Percentiles rank a stretch among this genome's conserved stretches.
phyloP scores from a whole-genome alignment of 768 basidiomycete genomes.

The Pluteus cervinus region DNA sequence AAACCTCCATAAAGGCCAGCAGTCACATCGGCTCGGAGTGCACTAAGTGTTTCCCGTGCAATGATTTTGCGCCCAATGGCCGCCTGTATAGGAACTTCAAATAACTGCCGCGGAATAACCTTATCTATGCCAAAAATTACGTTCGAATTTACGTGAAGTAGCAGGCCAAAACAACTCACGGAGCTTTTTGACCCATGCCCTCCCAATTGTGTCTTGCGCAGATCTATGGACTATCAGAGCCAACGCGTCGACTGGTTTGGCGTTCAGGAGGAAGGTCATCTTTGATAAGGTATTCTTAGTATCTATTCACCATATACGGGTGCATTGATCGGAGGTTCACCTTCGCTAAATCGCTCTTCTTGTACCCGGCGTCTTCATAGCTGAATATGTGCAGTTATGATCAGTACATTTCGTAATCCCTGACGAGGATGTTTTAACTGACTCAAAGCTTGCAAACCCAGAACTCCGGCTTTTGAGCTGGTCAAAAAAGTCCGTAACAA shows the following conservation, averaged over 20 bases:
- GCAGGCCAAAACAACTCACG: slow-evolving; percentile 42
- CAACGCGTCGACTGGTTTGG: slow-evolving; percentile 87
- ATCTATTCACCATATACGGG: neutral
- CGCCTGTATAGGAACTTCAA: slow-evolving; percentile 95
- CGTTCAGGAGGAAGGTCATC: slow-evolving; percentile 90
- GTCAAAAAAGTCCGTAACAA: slow-evolving; percentile 94
- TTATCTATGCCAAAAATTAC: slow-evolving; percentile 48
- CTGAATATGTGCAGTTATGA: slow-evolving; percentile 31
- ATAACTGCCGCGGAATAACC: slow-evolving; percentile 88
- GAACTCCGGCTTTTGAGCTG: slow-evolving; percentile 89
- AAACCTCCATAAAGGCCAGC: slow-evolving; percentile 88
- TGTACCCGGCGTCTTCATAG: slow-evolving; percentile 93
- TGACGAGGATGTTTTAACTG: slow-evolving; percentile 19
- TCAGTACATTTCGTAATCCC: neutral
- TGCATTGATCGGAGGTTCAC: slow-evolving; percentile 29
- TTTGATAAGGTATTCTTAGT: slow-evolving; percentile 20
- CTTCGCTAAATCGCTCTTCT: slow-evolving; percentile 75
- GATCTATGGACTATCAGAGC: slow-evolving; percentile 88
- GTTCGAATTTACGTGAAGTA: neutral
- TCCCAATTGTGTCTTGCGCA: slow-evolving; percentile 65
- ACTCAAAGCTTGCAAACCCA: slow-evolving; percentile 92
- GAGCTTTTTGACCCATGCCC: slow-evolving; percentile 87
- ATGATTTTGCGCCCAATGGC: slow-evolving; percentile 82
- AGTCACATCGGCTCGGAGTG: slow-evolving; percentile 87
- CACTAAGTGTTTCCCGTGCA: slow-evolving; percentile 83